phyloP scores from a whole-genome alignment of 225 moss, liverwort and hornwort species.

The Bryoerythrophyllum caledonicum region DNA sequence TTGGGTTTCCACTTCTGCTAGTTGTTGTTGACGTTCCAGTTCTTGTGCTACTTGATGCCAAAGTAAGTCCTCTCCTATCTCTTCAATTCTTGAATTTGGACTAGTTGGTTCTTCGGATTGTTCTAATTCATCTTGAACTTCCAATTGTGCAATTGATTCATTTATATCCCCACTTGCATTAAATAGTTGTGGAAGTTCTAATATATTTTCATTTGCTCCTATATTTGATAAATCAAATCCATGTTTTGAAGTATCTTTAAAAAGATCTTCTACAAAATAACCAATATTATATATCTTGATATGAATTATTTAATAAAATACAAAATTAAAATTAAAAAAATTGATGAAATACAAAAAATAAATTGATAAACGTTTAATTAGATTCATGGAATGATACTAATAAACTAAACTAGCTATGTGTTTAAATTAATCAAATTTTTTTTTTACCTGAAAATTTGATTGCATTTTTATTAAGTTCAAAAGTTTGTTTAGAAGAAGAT shows the following conservation, averaged over 20 bases:
- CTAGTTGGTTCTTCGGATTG: slow-evolving; percentile 35
- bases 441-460: slow-evolving; percentile 13
- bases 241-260: background rate
- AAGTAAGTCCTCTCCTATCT: slow-evolving; percentile 67
- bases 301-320: fast-evolving
- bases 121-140: slow-evolving; percentile 43
- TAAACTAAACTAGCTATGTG: no score
- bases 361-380: no score
- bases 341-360: no score
- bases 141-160: slow-evolving; percentile 41
- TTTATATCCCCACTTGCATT: slow-evolving; percentile 30
- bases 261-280: background rate
- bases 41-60: slow-evolving; percentile 91
- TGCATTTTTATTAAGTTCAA: background rate
- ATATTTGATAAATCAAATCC: slow-evolving; percentile 24
- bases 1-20: slow-evolving; percentile 46
- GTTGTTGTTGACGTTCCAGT: slow-evolving; percentile 60
- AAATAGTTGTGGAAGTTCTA: slow-evolving; percentile 14
- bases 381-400: no score
- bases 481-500: slow-evolving; percentile 28
- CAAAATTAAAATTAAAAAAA: no score
- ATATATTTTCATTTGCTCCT: background rate
- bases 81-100: slow-evolving; percentile 45
- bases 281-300: fast-evolving
- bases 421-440: no score